Base-by-base conservation (phyloP, 257 asterid genomes). In the Scutellaria minor region DNA sequence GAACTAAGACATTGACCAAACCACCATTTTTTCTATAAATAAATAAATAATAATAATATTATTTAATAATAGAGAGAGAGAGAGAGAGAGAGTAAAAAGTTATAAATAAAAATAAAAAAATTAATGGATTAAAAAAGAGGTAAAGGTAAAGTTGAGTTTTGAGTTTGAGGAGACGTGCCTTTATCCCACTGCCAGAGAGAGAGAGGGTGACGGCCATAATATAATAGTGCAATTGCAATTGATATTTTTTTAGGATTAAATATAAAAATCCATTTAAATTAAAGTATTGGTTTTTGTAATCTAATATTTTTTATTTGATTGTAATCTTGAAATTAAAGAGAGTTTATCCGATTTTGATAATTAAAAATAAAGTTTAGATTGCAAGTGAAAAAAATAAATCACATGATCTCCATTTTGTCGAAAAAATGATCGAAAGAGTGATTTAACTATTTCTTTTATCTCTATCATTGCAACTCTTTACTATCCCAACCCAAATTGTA, bases 1-100 rank as follows among this genome's bases (percentile, higher is more conserved):
- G 37, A 1, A 15, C 8, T 18, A 78, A 76, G 70, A 58, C 66
- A 81, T 83, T 79, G 84, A 81, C 86, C 83, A 71, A 73, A 37
- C 41, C 77, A 83, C 63, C 35, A 20, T 47, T 68, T 62, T 58
- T 55, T 18, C 0, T 18, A 0, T 18, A 0, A 18, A 18, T 0
- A 18, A 18, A 18, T 18, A 18, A 18, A 18, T 18, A 18, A 18
- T 18, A 18, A 18, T 18, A 18, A 18, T 18, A n/a, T n/a, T n/a
- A n/a, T n/a, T n/a, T n/a, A n/a, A n/a, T n/a, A n/a, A n/a, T n/a
- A n/a, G 18, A 18, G 18, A 18, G 18, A 18, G 18, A 18, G 18
- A 18, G 18, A 18, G 13, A 3, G 27, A 58, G 9, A 6, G 4
- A 69, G 35, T 27, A 35, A 46, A 0, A 53, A 45, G 18, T 27